Percentiles rank a stretch among this genome's conserved stretches.
Evolutionary conservation across 1,284 basidiomycete genomes (phyloP).

Genomic region (Cronartium quercuum): DNA sequence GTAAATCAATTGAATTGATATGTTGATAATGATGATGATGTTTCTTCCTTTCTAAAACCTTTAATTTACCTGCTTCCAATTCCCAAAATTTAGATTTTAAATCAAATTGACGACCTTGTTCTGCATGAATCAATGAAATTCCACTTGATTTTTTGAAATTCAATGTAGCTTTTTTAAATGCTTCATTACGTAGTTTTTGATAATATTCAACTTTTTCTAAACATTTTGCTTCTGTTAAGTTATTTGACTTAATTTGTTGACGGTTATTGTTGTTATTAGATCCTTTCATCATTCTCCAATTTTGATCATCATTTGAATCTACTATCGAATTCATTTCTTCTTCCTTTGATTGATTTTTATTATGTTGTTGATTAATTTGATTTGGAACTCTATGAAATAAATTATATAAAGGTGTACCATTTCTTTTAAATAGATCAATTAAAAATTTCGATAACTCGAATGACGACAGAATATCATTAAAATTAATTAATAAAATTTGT

Average conservation of each 20-base stretch:
- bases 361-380: not conserved
- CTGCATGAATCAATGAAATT: not conserved
- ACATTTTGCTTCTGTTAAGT: not conserved
- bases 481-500: constrained; percentile 2
- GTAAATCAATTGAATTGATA: constrained; percentile 44
- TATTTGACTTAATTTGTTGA: not conserved
- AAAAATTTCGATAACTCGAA: constrained; percentile 20
- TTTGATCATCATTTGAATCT: too few species aligned
- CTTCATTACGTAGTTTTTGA: not conserved
- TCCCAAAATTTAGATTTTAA: constrained; percentile 14
- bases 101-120: not conserved
- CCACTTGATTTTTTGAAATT: not conserved
- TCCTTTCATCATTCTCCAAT: too few species aligned
- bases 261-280: too few species aligned
- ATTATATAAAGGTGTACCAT: constrained; percentile 1
- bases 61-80: not conserved
- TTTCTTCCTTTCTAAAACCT: not conserved
- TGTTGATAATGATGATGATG: not conserved
- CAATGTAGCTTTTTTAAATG: not conserved
- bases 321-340: too few species aligned
- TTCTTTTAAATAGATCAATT: constrained; percentile 3
- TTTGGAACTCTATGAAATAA: not conserved
- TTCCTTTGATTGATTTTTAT: too few species aligned
- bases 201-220: not conserved
- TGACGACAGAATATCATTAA: constrained; percentile 1